Evolutionary conservation across 75 land plant genomes (phyloP), one percentile per base, ranked within the genome.

Genomic region (Picea sitchensis): DNA sequence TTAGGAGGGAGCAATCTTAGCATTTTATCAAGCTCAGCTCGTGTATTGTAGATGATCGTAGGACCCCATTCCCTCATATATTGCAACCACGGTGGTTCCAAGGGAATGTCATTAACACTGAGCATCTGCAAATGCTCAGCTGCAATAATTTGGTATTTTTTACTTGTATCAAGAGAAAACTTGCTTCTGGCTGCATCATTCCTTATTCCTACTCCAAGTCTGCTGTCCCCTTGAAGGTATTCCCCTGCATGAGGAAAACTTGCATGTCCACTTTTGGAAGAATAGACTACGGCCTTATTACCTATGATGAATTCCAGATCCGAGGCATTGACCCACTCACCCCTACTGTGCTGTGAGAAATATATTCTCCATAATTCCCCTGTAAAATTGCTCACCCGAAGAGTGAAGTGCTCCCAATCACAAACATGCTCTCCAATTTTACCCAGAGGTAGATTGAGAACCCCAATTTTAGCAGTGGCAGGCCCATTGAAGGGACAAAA

Each of bases 401-500:
- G 82, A 11, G 94, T 93, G 47, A 92, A 77, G 71, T 93, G 96
- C 82, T 93, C 96, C 94, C 96, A 93, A 67, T 93, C 96, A 9
- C 86, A 87, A 14, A 95, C 87, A 77, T 95, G 98, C 71, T 91
- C 87, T 7, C 98, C 98, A 4, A 93, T 85, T 61, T 79, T 88
- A 17, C 62, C 62, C 12, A 95, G 84, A 23, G 86, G 58, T 20
- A 95, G 54, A 32, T 81, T 81, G 4, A 93, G 61, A 5, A 82
- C 13, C 76, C 78, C 85, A 14, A 95, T 78, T 73, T 90, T 95
- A 5, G 93, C 93, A 56, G 83, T 88, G 17, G 86, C 86, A 1
- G 92, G 88, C 7, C 98, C 98, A 63, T 95, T 95, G 84, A 93
- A 95, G 1, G 98, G 96, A 83, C 77, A 93, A 78, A 89, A 95